Evolutionary conservation across 176 grass and related monocot species (phyloP), one percentile per base, ranked within the genome.

Genomic region (Poa pratensis): DNA sequence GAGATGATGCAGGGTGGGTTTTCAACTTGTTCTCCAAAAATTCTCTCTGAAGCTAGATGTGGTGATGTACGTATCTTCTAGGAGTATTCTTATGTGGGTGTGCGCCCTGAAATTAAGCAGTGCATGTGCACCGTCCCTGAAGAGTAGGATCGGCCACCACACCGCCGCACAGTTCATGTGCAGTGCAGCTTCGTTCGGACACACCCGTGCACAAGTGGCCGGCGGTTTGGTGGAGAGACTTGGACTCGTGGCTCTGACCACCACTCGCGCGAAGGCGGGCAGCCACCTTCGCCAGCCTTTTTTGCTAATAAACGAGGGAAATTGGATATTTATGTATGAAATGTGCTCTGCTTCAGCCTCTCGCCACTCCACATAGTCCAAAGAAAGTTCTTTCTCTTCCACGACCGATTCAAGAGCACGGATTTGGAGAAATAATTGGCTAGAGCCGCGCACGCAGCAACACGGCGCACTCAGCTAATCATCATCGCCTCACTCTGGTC

Each of bases 151-250:
- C 23, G 9, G 48, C 48, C 12, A 49, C 48, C 48, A 49, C 13
- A 49, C 13, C 24, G 54, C 58, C 22, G 58, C n/a, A 60, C 23
- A 10, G 22, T 5, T 24, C 58, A 61, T 26, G 22, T 26, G 57
- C n/a, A n/a, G 57, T n/a, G 22, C 45, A 10, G 45, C 1, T 26
- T 58, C 54, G 20, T 58, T 58, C 19, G 53, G 20, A 19, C 19
- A 20, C 0, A 20, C 0, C 2, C 58, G 9, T 5, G 22, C 58
- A 13, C 58, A 61, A 27, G 58, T 61, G 58, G 58, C 58, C 19
- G 34, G 55, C 14, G 2, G 77, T 79, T 48, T 64, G 77, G 77
- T 48, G 40, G 22, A 17, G 69, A 48, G 49, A 52, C 27, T 76
- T 69, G 32, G 24, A 43, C 80, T 63, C 60, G 2, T 14, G 24